phyloP scores from a whole-genome alignment of 208 protist species.

The Crithidia bombi region DNA sequence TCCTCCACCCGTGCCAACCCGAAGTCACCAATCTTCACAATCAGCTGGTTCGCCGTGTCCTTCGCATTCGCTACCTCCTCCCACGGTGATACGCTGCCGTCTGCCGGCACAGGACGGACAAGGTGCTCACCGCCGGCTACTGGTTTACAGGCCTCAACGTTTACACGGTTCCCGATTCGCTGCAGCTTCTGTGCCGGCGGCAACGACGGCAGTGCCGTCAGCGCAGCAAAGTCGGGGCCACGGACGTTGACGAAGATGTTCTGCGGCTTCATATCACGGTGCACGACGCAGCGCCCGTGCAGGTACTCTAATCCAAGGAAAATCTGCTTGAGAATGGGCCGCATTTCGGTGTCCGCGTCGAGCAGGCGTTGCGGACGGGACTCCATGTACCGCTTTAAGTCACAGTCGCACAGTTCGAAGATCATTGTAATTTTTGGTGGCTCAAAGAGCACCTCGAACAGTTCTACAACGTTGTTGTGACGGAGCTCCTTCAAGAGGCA shows the following conservation, averaged over 20 bases:
- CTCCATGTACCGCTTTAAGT: slow-evolving; percentile 97
- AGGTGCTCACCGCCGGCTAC: neutral
- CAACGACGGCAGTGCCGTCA: slow-evolving; percentile 23
- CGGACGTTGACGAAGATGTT: slow-evolving; percentile 86
- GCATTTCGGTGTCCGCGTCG: slow-evolving; percentile 56
- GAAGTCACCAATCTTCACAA: slow-evolving; percentile 91
- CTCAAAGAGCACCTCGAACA: slow-evolving; percentile 97
- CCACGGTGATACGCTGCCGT: slow-evolving; percentile 9
- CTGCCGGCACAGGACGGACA: neutral
- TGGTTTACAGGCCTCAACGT: neutral
- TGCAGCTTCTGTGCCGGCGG: slow-evolving; percentile 3
- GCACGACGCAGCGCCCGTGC: slow-evolving; percentile 80
- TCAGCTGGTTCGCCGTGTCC: slow-evolving; percentile 31
- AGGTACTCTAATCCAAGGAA: slow-evolving; percentile 78
- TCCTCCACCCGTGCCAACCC: slow-evolving; percentile 86
- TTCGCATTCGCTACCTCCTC: slow-evolving; percentile 14
- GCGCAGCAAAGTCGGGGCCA: slow-evolving; percentile 31
- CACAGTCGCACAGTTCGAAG: slow-evolving; percentile 97
- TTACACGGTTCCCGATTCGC: neutral
- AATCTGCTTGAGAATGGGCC: slow-evolving; percentile 79
- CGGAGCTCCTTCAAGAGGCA: slow-evolving; percentile 94
- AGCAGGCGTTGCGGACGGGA: slow-evolving; percentile 35
- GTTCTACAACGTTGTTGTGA: slow-evolving; percentile 93
- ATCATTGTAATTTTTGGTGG: slow-evolving; percentile 97
- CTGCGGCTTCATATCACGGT: slow-evolving; percentile 92